These are phyloP conservation scores for Xylaria sp. DNA, from an alignment of 2,329 filamentous ascomycete genomes.

Conservation along the genomic window DNA sequence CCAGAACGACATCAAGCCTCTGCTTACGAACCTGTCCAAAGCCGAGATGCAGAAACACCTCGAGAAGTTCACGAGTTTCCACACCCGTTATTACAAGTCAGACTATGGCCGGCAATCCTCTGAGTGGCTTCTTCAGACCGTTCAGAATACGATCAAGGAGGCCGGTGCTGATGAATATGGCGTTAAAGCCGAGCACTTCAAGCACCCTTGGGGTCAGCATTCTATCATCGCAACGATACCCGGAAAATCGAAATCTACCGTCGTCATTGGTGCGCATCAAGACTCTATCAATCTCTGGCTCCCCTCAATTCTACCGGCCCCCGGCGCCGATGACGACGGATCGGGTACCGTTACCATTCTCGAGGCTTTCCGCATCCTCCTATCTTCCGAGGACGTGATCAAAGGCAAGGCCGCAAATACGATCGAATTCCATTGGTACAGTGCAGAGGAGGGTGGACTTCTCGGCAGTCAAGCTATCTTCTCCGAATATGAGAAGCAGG, in stretches of 20 bases:
- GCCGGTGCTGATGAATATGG: constrained; percentile 71
- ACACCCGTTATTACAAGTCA: constrained; percentile 83
- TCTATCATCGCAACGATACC: constrained; percentile 92
- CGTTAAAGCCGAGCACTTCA: constrained; percentile 74
- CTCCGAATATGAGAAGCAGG: constrained; percentile 73
- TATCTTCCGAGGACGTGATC: constrained; percentile 73
- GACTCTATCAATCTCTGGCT: constrained; percentile 95
- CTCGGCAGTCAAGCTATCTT: constrained; percentile 83
- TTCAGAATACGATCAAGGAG: constrained; percentile 72
- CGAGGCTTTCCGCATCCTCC: constrained; percentile 82
- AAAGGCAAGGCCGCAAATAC: constrained; percentile 79
- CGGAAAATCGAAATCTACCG: constrained; percentile 80
- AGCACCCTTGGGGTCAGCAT: constrained; percentile 86
- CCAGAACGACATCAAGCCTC: constrained; percentile 68
- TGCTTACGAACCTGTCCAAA: constrained; percentile 75
- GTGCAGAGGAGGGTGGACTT: constrained; percentile 77
- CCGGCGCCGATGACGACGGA: constrained; percentile 95
- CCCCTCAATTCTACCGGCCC: constrained; percentile 81
- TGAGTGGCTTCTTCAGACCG: constrained; percentile 80
- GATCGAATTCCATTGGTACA: constrained; percentile 92
- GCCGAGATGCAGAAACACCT: constrained; percentile 78
- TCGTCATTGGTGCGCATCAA: constrained; percentile 90
- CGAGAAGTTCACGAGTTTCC: constrained; percentile 77
- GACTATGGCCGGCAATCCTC: constrained; percentile 82
- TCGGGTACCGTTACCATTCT: constrained; percentile 93